Conservation (phyloP, 768 basidiomycete genomes). For the Botryobasidium botryosum region DNA sequence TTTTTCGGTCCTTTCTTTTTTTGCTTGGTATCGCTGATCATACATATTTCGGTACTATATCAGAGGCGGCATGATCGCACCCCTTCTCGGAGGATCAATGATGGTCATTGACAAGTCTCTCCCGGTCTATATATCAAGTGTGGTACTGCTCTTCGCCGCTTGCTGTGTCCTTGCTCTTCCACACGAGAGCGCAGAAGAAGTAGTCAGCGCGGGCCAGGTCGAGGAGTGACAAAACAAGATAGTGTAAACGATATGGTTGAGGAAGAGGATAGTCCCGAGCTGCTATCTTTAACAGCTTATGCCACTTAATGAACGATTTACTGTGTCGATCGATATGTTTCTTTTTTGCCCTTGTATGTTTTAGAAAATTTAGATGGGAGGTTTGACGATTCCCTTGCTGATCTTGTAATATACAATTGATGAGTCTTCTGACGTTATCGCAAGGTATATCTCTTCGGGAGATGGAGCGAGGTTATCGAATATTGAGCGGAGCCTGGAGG, state of each 20-base stretch:
- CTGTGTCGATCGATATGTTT: too few species aligned
- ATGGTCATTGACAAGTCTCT: slow-evolving; percentile 48
- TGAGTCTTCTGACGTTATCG: slow-evolving; percentile 58
- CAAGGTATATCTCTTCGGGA: slow-evolving; percentile 37
- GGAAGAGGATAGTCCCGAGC: too few species aligned
- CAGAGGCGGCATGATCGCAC: slow-evolving; percentile 83
- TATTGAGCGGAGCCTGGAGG: slow-evolving; percentile 36
- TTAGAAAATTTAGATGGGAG: slow-evolving; percentile 14
- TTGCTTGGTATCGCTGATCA: slow-evolving; percentile 4
- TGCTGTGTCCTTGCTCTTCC: slow-evolving; percentile 32
- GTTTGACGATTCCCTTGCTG: slow-evolving; percentile 61
- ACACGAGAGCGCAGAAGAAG: not conserved
- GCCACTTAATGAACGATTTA: too few species aligned
- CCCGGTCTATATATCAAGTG: slow-evolving; percentile 62
- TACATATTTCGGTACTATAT: not conserved
- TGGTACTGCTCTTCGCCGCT: slow-evolving; percentile 45
- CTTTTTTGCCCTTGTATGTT: too few species aligned
- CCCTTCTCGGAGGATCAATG: slow-evolving; percentile 57
- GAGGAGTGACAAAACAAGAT: too few species aligned
- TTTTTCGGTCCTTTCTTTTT: slow-evolving; percentile 8
- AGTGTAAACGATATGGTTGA: too few species aligned
- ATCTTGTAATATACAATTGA: slow-evolving; percentile 77
- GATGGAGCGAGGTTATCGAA: slow-evolving; percentile 35
- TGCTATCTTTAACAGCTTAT: too few species aligned
- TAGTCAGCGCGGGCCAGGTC: too few species aligned